Evolutionary conservation across 1,139 yeast genomes (phyloP).

Genomic region (Komagataea norvegica): DNA sequence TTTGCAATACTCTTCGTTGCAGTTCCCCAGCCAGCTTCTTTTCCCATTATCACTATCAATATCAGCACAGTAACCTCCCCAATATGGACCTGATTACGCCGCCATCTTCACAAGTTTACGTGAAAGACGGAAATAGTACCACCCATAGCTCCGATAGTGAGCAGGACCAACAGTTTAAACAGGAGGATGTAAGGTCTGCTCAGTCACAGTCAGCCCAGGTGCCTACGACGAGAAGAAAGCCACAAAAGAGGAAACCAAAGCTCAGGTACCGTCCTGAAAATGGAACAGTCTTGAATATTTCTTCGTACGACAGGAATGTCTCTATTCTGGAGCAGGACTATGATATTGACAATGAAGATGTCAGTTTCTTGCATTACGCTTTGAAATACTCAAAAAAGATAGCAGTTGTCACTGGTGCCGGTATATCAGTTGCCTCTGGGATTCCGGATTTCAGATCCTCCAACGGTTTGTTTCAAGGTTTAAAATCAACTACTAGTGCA

Average conservation of each 20-base stretch:
- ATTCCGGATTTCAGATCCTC: constrained; percentile 90
- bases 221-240: constrained; percentile 4
- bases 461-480: constrained; percentile 67
- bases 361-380: constrained; percentile 39
- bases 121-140: too few relatives aligned
- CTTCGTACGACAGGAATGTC: constrained; percentile 24
- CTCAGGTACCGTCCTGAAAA: constrained; percentile 38
- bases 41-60: background rate
- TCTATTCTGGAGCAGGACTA: constrained; percentile 29
- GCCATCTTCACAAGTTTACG: constrained; percentile 23
- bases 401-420: constrained; percentile 78
- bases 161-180: too few relatives aligned
- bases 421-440: constrained; percentile 88
- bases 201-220: too few relatives aligned
- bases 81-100: constrained; percentile 23
- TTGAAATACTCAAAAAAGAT: constrained; percentile 43
- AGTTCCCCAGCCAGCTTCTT: background rate
- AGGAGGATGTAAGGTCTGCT: too few relatives aligned
- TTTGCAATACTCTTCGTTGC: too few relatives aligned
- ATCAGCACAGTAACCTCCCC: background rate
- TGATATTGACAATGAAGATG: constrained; percentile 32
- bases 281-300: constrained; percentile 37
- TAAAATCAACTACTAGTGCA: constrained; percentile 41
- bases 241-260: constrained; percentile 33
- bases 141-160: too few relatives aligned